Base-by-base conservation (phyloP, 2,329 filamentous ascomycete species). In the Arthroderma sp. region DNA sequence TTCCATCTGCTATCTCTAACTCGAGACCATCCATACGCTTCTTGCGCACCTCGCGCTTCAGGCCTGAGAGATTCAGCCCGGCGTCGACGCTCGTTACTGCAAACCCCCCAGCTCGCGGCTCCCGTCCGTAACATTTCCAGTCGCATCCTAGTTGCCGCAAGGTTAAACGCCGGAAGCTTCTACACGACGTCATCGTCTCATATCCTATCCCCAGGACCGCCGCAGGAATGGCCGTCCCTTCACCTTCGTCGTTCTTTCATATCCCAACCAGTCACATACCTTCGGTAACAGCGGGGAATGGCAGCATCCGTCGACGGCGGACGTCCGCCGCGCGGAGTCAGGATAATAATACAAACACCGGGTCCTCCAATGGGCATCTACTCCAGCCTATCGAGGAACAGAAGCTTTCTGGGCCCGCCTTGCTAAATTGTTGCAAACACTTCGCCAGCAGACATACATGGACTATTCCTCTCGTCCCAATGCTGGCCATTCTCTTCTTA, bases 381-480 rank as follows among this genome's bases (percentile, higher is more conserved):
- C 25, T 51, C 4, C 47, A 31, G 25, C 6, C 28, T 25, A 51
- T 33, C 47, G 47, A 51, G 23, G 47, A 51, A 13, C 25, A 25
- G 25, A 51, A 33, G 47, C 47, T 33, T 13, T 67, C 71, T 19
- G 76, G 76, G 63, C 72, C 73, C 51, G 74, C 72, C 11, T 60
- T 68, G 37, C 67, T 76, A 58, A 71, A 73, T 43, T 72, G 73
- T 58, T 77, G 71, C 65, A 75, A 73, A 59, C 66, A 71, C 53
- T 60, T 65, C 21, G 72, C 71, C 47, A 62, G 74, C 54, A 72
- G 71, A 57, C 80, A 84, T 66, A 84, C 81, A 31, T 84, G 81
- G 81, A 68, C 83, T 15, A 76, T 79, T 54, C 91, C 91, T 21
- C 79, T 93, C 59, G 70, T 86, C 62, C 74, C 94, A 58, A 72